A percentile compares a stretch with the other conserved stretches of the same genome.
These are phyloP conservation scores for Cladosporium halotolerans DNA, from an alignment of 2,329 filamentous ascomycete genomes.

Conservation along the genomic window DNA sequence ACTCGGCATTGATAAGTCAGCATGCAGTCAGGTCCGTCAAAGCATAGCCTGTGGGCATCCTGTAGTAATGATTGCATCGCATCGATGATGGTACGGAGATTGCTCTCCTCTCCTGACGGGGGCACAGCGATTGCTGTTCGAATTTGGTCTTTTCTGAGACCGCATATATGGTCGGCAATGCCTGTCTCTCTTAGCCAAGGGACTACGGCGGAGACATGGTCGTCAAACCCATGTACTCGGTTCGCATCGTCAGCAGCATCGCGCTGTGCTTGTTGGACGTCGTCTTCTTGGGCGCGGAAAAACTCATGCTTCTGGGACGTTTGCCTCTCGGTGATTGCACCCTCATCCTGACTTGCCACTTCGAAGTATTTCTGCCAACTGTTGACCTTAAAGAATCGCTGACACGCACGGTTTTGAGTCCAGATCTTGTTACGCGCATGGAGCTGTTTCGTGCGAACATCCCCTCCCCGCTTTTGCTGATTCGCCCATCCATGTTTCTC, in stretches of 20 bases:
- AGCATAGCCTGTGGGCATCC: slow-evolving; percentile 11
- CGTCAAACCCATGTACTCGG: slow-evolving; percentile 9
- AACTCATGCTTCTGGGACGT: not conserved
- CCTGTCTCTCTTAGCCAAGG: slow-evolving; percentile 12
- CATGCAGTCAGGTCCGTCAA: slow-evolving; percentile 13
- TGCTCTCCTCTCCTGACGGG: not conserved
- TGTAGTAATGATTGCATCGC: slow-evolving; percentile 2
- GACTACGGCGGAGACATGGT: slow-evolving; percentile 7
- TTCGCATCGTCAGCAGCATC: slow-evolving; percentile 2
- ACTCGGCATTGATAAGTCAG: slow-evolving; percentile 13
- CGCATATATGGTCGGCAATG: slow-evolving; percentile 5
- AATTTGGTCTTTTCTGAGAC: slow-evolving; percentile 12
- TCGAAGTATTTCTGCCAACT: too few species aligned
- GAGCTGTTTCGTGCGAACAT: not conserved
- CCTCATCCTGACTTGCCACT: too few species aligned
- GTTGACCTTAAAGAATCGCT: too few species aligned
- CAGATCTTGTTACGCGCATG: not conserved
- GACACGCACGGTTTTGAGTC: too few species aligned
- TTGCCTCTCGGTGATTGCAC: too few species aligned
- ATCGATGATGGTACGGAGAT: not conserved
- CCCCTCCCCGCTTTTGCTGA: not conserved
- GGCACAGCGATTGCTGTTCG: slow-evolving; percentile 4
- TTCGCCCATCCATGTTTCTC: not conserved
- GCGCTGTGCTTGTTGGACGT: not conserved
- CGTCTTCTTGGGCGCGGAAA: slow-evolving; percentile 4